Base-by-base conservation (phyloP, 495 filamentous ascomycete species). In the Ramalina intermedia region DNA sequence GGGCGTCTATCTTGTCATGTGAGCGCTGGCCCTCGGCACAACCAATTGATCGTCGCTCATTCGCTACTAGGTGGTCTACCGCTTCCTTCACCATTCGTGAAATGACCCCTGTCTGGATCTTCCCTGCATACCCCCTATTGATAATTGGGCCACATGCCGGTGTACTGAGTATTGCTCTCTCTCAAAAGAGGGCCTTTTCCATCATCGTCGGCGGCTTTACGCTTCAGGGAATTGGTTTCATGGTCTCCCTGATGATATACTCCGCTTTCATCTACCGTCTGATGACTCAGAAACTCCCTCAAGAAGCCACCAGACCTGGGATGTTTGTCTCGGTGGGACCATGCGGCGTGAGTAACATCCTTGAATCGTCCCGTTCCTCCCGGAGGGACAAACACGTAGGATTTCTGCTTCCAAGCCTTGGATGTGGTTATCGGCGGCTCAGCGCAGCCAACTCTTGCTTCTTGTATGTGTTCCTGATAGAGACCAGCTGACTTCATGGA, bases 91-190 rank as follows among this genome's bases (percentile, higher is more conserved):
- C 86, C 2, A 85, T 94, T 33, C 78, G 80, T 17, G 78, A 81
- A 33, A 94, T 94, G 87, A 94, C 87, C 0, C 87, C 87, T 0
- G 78, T 90, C 41, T 94, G 86, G 87, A 87, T 94, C 33, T 94
- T 94, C 51, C 87, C 87, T 0, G 86, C 84, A 1, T 94, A 94
- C 54, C 87, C 87, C 0, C 75, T 93, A 48, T 75, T 94, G 6
- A 76, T 94, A 0, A 74, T 82, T 5, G 87, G 84, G 7, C 85
- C 86, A 0, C 77, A 84, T 60, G 85, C 84, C 41, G 73, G 73
- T 9, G 74, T 80, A 40, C 67, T 94, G 13, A 75, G 81, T 58
- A 58, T 53, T 37, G 66, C 58, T 51, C 68, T 64, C 26, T 35
- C 14, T 50, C 66, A 55, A 44, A 71, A 56, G 17, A 61, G 58